Evolutionary conservation across 371 early-diverging fungal species (phyloP).

Genomic region (Mucor circinelloides): DNA sequence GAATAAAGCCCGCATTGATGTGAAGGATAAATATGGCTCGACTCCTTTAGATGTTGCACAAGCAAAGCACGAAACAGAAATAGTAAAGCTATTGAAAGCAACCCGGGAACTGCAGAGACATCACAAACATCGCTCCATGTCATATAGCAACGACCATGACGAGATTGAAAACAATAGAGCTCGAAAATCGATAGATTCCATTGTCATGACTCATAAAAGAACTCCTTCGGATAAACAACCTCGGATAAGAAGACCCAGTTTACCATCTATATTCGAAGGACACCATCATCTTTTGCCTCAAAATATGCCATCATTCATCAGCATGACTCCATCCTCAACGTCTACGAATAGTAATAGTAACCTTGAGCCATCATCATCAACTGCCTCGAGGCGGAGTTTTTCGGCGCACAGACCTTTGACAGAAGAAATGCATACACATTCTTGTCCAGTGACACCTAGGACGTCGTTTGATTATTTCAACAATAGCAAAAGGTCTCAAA

Average conservation of each 20-base stretch:
- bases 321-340: conserved; percentile 5
- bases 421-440: conserved; percentile 5
- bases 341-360: neutral
- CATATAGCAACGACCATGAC: neutral
- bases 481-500: neutral
- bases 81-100: conserved; percentile 42
- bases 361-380: neutral
- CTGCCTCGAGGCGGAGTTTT: conserved; percentile 13
- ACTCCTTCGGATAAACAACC: conserved; percentile 9
- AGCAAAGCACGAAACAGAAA: conserved; percentile 60
- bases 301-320: neutral
- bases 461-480: neutral
- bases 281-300: neutral
- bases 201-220: conserved; percentile 2
- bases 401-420: conserved; percentile 17
- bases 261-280: conserved; percentile 24
- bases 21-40: conserved; percentile 69
- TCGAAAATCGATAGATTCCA: conserved; percentile 3
- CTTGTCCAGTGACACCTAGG: conserved; percentile 16
- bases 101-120: conserved; percentile 1
- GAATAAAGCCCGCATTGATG: conserved; percentile 59
- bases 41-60: conserved; percentile 62
- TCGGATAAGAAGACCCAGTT: conserved; percentile 21
- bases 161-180: neutral
- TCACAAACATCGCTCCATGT: neutral